A percentile compares a stretch with the other conserved stretches of the same genome.
Conservation (phyloP, 768 basidiomycete species). For the Omphalotus guepiniiformis region DNA sequence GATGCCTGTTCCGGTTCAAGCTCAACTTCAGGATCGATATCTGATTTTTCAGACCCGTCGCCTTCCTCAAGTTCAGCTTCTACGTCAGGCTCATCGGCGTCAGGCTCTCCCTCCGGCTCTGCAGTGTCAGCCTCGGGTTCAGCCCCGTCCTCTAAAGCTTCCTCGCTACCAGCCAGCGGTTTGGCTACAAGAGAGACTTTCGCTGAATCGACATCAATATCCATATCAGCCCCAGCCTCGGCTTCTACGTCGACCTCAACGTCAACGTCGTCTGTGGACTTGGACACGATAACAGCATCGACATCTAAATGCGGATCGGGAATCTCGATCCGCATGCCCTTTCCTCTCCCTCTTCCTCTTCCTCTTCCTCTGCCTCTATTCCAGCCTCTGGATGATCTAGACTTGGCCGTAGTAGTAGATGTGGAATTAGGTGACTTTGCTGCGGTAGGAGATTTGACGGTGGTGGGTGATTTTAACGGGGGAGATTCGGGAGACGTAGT, state of each 20-base stretch:
- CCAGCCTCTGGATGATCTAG: constrained; percentile 2
- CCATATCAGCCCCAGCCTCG: not conserved
- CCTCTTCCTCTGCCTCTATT: constrained; percentile 6
- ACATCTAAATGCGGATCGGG: not conserved
- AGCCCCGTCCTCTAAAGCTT: constrained; percentile 20
- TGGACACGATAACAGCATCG: not conserved
- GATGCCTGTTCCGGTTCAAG: constrained; percentile 11
- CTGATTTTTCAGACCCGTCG: constrained; percentile 22
- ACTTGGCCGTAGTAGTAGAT: not conserved
- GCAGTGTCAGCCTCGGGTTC: constrained; percentile 15
- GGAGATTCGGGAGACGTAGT: constrained; percentile 1
- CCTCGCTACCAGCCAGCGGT: not conserved
- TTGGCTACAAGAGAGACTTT: not conserved
- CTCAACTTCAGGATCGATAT: constrained; percentile 11
- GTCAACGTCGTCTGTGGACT: not conserved
- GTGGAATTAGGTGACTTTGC: not conserved
- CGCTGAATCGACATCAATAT: constrained; percentile 1
- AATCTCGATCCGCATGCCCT: not conserved
- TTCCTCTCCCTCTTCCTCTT: not conserved
- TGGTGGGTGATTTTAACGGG: not conserved
- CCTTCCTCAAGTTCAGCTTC: constrained; percentile 19
- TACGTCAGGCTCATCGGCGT: constrained; percentile 12
- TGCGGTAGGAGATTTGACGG: not conserved
- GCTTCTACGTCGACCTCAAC: not conserved
- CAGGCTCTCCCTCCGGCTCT: constrained; percentile 14